These are phyloP conservation scores for Aspergillus thermomutatus DNA, from an alignment of 2,329 filamentous ascomycete species.

Conservation along the genomic window DNA sequence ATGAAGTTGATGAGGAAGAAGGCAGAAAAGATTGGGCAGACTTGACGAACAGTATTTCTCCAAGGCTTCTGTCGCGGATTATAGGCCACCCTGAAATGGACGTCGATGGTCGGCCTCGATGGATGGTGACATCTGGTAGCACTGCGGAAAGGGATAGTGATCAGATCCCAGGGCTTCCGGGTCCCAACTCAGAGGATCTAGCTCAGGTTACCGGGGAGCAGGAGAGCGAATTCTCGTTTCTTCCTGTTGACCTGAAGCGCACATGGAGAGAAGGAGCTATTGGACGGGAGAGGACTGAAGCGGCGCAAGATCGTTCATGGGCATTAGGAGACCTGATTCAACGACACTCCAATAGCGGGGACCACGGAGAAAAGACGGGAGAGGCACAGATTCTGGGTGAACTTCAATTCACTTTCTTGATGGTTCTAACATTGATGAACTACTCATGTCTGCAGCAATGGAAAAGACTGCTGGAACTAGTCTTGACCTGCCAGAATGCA, in stretches of 20 bases:
- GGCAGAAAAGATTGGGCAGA: constrained; percentile 52
- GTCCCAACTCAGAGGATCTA: constrained; percentile 12
- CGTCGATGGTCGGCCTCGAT: constrained; percentile 43
- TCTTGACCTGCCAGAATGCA: constrained; percentile 56
- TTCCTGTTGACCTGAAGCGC: constrained; percentile 58
- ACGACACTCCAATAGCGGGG: constrained; percentile 33
- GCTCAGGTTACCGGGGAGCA: constrained; percentile 28
- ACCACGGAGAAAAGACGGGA: constrained; percentile 18
- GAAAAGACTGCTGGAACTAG: constrained; percentile 56
- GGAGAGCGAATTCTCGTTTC: constrained; percentile 50
- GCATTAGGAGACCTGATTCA: constrained; percentile 53
- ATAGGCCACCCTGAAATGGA: constrained; percentile 39
- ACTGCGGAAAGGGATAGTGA: constrained; percentile 56
- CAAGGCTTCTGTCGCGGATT: constrained; percentile 49
- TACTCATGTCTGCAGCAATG: constrained; percentile 65
- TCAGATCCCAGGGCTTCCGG: constrained; percentile 56
- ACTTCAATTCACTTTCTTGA: constrained; percentile 61
- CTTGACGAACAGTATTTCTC: constrained; percentile 51
- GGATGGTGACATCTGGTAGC: constrained; percentile 57
- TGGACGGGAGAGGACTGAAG: constrained; percentile 60
- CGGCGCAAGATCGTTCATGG: constrained; percentile 62
- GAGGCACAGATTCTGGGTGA: constrained; percentile 52
- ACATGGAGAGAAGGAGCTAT: constrained; percentile 62
- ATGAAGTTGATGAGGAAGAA: constrained; percentile 30
- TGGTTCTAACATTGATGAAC: constrained; percentile 62